Conservation (phyloP, 1,284 basidiomycete genomes). For the Ceratorhiza oryzae-sativae region DNA sequence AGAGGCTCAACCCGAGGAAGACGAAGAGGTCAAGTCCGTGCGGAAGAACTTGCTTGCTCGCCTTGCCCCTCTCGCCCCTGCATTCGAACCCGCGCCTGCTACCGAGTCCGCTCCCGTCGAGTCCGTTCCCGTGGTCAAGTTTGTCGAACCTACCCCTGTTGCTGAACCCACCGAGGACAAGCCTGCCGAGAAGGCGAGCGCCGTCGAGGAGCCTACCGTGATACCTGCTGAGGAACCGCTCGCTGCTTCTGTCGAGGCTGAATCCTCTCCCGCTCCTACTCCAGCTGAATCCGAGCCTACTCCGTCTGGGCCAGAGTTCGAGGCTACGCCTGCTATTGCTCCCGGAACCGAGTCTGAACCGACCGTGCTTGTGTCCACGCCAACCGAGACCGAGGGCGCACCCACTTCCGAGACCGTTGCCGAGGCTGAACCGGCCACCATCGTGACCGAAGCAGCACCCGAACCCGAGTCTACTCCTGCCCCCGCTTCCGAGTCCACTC, state of each 20-base stretch:
- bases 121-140: neutral
- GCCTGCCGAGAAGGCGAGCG: neutral
- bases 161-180: neutral
- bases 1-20: neutral
- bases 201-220: neutral
- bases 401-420: neutral
- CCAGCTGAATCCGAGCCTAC: constrained; percentile 3
- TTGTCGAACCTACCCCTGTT: neutral
- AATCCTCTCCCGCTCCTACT: neutral
- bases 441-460: neutral
- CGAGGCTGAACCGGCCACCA: neutral
- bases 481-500: neutral
- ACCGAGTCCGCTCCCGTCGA: neutral
- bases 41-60: constrained; percentile 6
- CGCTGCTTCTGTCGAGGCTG: constrained; percentile 2
- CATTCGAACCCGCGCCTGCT: constrained; percentile 4
- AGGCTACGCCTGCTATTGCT: neutral
- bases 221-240: neutral
- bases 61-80: neutral
- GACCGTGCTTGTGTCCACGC: neutral
- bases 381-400: neutral
- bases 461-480: neutral
- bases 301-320: neutral
- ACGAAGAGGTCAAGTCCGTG: constrained; percentile 24
- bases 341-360: neutral